Evolutionary conservation across 176 grass and related monocot genomes (phyloP).

Genomic region (Alopecurus myosuroides): DNA sequence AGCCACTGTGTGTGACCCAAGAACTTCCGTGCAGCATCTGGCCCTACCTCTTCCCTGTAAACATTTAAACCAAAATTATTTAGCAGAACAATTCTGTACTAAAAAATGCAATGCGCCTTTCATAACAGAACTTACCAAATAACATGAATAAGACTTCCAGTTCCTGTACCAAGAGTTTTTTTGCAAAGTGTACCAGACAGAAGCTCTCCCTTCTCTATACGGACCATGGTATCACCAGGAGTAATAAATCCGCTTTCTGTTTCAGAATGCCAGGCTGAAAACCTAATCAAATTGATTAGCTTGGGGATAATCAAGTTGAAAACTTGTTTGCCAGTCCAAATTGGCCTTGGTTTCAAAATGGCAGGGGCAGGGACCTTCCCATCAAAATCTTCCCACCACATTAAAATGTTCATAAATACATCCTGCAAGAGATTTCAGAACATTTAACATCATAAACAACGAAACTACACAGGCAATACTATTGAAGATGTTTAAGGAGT

Average conservation of each 20-base stretch:
- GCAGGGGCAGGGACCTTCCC: slow-evolving; percentile 85
- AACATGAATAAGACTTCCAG: slow-evolving; percentile 82
- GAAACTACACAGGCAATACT: too few species aligned
- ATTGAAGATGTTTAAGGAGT: not conserved
- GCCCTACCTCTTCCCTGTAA: slow-evolving; percentile 82
- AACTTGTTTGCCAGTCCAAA: slow-evolving; percentile 93
- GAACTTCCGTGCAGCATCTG: slow-evolving; percentile 93
- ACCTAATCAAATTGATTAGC: slow-evolving; percentile 78
- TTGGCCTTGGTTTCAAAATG: slow-evolving; percentile 77
- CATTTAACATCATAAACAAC: too few species aligned
- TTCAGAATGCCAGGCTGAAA: slow-evolving; percentile 77
- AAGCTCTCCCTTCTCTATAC: slow-evolving; percentile 87
- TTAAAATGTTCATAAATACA: slow-evolving; percentile 91
- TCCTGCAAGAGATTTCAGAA: slow-evolving; percentile 40
- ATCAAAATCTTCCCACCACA: slow-evolving; percentile 98
- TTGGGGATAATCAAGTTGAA: slow-evolving; percentile 94
- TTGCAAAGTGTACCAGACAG: slow-evolving; percentile 88
- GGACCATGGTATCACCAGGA: slow-evolving; percentile 83
- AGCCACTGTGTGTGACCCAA: slow-evolving; percentile 89
- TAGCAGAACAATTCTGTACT: not conserved
- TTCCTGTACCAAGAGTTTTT: slow-evolving; percentile 63
- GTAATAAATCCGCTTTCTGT: slow-evolving; percentile 67
- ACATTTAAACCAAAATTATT: slow-evolving; percentile 13
- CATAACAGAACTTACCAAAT: too few species aligned
- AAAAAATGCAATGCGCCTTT: too few species aligned